These are phyloP conservation scores for Penicillium malachiteum DNA, from an alignment of 495 filamentous ascomycete species.

Conservation along the genomic window DNA sequence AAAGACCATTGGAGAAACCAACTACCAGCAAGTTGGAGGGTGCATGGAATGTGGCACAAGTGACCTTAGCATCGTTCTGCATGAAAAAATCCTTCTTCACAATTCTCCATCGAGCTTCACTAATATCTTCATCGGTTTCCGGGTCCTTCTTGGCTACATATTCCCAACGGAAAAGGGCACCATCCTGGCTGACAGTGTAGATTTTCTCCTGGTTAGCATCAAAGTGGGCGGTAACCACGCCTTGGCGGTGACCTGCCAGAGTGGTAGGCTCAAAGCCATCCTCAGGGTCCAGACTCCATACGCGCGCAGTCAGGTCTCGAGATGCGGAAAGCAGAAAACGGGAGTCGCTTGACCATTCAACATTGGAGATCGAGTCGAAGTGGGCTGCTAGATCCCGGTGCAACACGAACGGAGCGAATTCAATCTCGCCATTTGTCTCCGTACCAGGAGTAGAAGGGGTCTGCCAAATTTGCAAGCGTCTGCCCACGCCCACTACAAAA, in stretches of 20 bases:
- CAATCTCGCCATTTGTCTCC: constrained; percentile 74
- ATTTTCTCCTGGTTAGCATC: constrained; percentile 90
- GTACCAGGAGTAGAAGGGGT: constrained; percentile 83
- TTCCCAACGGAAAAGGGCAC: constrained; percentile 64
- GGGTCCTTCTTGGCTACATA: constrained; percentile 55
- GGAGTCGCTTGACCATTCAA: constrained; percentile 94
- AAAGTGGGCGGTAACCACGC: constrained; percentile 86
- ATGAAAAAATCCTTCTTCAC: constrained; percentile 85
- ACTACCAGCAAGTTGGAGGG: constrained; percentile 84
- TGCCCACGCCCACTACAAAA: constrained; percentile 82
- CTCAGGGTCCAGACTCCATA: constrained; percentile 90
- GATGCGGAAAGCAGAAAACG: constrained; percentile 89
- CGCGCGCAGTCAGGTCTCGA: constrained; percentile 85
- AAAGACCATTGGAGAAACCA: constrained; percentile 92
- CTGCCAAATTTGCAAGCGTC: constrained; percentile 91
- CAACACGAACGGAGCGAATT: constrained; percentile 91
- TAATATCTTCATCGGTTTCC: constrained; percentile 59
- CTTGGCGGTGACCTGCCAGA: constrained; percentile 84
- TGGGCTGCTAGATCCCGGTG: constrained; percentile 85
- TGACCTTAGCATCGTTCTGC: constrained; percentile 84
- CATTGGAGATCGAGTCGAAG: constrained; percentile 77
- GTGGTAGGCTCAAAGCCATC: constrained; percentile 87
- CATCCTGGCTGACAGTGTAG: constrained; percentile 70
- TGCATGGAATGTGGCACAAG: constrained; percentile 83
- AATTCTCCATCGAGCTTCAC: constrained; percentile 79